A percentile compares a stretch with the other conserved stretches of the same genome.
Conservation (phyloP, 805 yeast species). For the Candida ulmi region DNA sequence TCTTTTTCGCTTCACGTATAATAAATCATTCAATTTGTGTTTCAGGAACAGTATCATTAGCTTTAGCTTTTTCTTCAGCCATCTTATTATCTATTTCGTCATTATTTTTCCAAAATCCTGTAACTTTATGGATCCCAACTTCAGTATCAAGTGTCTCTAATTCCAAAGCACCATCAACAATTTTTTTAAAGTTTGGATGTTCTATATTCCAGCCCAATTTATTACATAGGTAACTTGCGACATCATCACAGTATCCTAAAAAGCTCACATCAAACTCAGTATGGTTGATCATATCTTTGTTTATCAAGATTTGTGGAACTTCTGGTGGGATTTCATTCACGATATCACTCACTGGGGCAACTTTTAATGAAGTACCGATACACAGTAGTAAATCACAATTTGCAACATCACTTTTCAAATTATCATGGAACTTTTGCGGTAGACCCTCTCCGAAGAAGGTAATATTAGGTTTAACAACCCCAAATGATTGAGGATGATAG, state of each 20-base stretch:
- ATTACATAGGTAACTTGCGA: constrained; percentile 57
- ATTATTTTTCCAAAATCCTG: constrained; percentile 23
- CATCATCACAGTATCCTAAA: constrained; percentile 81
- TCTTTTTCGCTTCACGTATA: too few relatives aligned
- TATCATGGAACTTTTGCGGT: constrained; percentile 62
- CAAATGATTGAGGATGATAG: constrained; percentile 43
- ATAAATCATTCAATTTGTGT: too few relatives aligned
- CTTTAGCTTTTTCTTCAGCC: background rate
- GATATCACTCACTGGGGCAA: constrained; percentile 86
- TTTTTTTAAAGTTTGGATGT: constrained; percentile 42
- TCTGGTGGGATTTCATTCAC: constrained; percentile 65
- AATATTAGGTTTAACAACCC: constrained; percentile 89
- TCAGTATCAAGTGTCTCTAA: constrained; percentile 22
- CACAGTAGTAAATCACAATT: constrained; percentile 77
- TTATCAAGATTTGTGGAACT: constrained; percentile 80
- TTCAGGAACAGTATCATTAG: background rate
- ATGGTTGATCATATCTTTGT: constrained; percentile 69
- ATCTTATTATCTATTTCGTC: constrained; percentile 1
- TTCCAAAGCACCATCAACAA: constrained; percentile 22
- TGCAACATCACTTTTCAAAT: constrained; percentile 51
- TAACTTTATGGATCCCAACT: constrained; percentile 27
- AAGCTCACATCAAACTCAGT: constrained; percentile 74
- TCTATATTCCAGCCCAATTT: constrained; percentile 55
- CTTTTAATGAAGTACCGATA: constrained; percentile 88
- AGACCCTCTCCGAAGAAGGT: constrained; percentile 86